A percentile compares a stretch with the other conserved stretches of the same genome.
Evolutionary conservation across 257 asterid species (phyloP).

Genomic region (Capsicum chinense): DNA sequence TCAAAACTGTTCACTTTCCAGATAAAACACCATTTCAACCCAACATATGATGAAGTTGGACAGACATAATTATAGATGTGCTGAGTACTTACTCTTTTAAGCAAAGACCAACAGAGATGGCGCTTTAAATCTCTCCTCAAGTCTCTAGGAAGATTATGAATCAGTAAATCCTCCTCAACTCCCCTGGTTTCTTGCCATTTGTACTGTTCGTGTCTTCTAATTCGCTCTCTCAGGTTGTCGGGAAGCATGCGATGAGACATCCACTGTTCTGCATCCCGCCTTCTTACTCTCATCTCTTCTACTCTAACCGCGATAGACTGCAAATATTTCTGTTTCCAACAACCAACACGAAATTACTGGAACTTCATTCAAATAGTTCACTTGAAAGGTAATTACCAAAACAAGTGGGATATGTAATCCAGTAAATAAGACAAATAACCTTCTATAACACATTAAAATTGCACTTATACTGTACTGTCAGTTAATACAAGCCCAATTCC

Average conservation of each 20-base stretch:
- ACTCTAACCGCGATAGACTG: constrained; percentile 20
- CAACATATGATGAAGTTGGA: background rate
- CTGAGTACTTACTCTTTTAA: background rate
- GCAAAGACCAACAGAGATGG: constrained; percentile 30
- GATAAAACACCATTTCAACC: background rate
- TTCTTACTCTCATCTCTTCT: constrained; percentile 27
- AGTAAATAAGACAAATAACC: background rate
- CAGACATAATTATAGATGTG: background rate
- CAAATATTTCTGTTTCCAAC: constrained; percentile 19
- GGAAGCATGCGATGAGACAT: constrained; percentile 31
- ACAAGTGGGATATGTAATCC: background rate
- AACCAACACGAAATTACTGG: background rate
- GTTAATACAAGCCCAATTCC: background rate
- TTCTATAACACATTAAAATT: too few relatives aligned
- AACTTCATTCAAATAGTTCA: background rate
- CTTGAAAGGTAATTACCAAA: background rate
- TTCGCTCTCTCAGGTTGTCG: background rate
- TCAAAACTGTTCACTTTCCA: background rate
- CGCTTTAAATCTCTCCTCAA: constrained; percentile 31
- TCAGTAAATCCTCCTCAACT: constrained; percentile 2
- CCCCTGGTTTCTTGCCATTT: constrained; percentile 27
- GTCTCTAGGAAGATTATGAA: constrained; percentile 29
- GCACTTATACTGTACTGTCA: background rate
- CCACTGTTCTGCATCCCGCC: constrained; percentile 28
- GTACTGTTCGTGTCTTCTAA: constrained; percentile 19